Evolutionary conservation across 1,139 yeast genomes (phyloP).

Genomic region (Candida sanyaensis): DNA sequence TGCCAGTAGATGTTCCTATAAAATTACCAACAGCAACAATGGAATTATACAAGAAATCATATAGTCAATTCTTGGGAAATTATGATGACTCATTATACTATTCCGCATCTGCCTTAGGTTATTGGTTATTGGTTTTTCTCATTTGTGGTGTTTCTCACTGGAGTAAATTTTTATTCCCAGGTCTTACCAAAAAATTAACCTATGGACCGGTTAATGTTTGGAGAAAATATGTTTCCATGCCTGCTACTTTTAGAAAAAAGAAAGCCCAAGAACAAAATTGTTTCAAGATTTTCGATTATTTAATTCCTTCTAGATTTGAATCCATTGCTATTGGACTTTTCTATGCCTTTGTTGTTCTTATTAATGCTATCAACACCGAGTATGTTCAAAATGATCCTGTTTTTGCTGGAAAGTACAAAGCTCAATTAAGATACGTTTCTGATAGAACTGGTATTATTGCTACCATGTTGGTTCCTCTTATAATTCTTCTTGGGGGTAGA

Average conservation of each 20-base stretch:
- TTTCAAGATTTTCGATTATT: constrained; percentile 21
- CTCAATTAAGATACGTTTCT: constrained; percentile 28
- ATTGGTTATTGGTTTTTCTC: constrained; percentile 49
- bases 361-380: constrained; percentile 25
- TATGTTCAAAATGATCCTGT: constrained; percentile 27
- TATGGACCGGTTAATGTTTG: constrained; percentile 24
- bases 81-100: constrained; percentile 43
- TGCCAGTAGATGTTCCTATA: constrained; percentile 25
- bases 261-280: constrained; percentile 25
- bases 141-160: constrained; percentile 45
- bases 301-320: constrained; percentile 33
- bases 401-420: constrained; percentile 17
- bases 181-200: constrained; percentile 21
- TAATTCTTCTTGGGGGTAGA: constrained; percentile 43
- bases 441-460: constrained; percentile 36
- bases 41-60: constrained; percentile 20
- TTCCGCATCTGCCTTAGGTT: constrained; percentile 51
- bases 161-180: constrained; percentile 32
- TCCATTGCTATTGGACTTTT: constrained; percentile 26
- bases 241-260: constrained; percentile 28
- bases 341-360: constrained; percentile 44
- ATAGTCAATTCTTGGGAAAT: constrained; percentile 33
- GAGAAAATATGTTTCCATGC: constrained; percentile 32
- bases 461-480: constrained; percentile 30
- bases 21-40: constrained; percentile 17